phyloP scores from a whole-genome alignment of 139 green algal species.

The Coccomyxa sp. region DNA sequence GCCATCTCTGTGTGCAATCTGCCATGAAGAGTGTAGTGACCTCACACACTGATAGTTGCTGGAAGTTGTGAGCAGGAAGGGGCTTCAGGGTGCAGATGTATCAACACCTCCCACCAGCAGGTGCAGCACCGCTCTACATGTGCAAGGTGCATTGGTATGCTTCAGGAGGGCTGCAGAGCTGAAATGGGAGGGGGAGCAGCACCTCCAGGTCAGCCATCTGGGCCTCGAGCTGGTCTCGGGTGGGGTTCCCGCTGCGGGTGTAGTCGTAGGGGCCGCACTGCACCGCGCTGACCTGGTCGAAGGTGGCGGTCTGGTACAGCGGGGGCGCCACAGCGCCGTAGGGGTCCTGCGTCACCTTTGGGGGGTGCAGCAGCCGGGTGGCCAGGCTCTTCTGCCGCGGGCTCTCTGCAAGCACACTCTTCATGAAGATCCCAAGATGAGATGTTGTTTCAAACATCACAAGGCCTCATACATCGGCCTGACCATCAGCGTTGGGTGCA shows the following conservation, averaged over 20 bases:
- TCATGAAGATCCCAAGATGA: too few species aligned
- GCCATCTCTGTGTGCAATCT: not conserved
- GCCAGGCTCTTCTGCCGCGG: too few species aligned
- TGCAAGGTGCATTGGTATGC: not conserved
- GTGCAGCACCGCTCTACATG: too few species aligned
- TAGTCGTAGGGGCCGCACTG: constrained; percentile 93
- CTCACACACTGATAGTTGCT: not conserved
- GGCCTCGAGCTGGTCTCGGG: constrained; percentile 60
- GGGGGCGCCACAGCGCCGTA: constrained; percentile 77
- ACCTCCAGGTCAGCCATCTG: constrained; percentile 85
- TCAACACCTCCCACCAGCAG: too few species aligned
- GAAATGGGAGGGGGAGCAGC: not conserved
- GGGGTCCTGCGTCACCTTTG: constrained; percentile 51
- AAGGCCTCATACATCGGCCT: too few species aligned
- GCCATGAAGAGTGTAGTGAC: not conserved
- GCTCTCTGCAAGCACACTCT: not conserved
- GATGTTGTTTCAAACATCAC: too few species aligned
- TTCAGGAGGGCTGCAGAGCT: not conserved
- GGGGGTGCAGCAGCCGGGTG: constrained; percentile 47
- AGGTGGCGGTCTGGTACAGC: constrained; percentile 97
- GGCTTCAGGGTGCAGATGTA: not conserved
- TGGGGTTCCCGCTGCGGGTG: constrained; percentile 95
- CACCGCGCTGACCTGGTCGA: constrained; percentile 67
- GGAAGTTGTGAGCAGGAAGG: too few species aligned
- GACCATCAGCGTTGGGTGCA: too few species aligned